Evolutionary conservation across 805 yeast genomes (phyloP).

Genomic region (Ogataea minuta): DNA sequence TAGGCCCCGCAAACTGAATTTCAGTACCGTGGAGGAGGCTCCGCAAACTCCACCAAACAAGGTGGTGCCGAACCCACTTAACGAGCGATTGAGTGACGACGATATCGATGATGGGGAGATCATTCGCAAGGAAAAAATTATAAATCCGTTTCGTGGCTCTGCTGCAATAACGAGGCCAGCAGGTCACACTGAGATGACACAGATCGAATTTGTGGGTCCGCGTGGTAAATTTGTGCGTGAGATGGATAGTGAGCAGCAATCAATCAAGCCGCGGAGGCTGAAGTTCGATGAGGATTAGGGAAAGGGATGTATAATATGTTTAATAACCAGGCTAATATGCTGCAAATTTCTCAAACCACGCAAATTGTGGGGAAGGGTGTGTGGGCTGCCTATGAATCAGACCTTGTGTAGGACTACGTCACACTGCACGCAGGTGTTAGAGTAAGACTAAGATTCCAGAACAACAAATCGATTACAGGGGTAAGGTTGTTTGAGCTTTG

Average conservation of each 20-base stretch:
- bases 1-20: conserved; percentile 40
- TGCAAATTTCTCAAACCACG: conserved; percentile 1
- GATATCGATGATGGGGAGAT: conserved; percentile 16
- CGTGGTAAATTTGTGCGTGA: conserved; percentile 34
- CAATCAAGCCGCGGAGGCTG: conserved; percentile 39
- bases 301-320: conserved; percentile 8
- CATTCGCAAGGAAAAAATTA: conserved; percentile 22
- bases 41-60: conserved; percentile 21
- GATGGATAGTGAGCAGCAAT: conserved; percentile 34
- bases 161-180: background rate
- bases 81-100: conserved; percentile 1
- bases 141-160: conserved; percentile 25
- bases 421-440: conserved; percentile 7
- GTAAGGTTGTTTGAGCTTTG: background rate
- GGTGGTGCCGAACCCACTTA: conserved; percentile 12
- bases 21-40: conserved; percentile 14
- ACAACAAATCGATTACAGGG: conserved; percentile 1
- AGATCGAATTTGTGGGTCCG: conserved; percentile 29
- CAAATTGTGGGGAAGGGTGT: background rate
- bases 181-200: background rate
- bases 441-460: conserved; percentile 1
- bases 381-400: background rate
- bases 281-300: conserved; percentile 28
- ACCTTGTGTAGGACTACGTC: background rate
- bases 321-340: background rate